Conservation (phyloP, 768 basidiomycete genomes). For the Gelatoporia subvermispora region DNA sequence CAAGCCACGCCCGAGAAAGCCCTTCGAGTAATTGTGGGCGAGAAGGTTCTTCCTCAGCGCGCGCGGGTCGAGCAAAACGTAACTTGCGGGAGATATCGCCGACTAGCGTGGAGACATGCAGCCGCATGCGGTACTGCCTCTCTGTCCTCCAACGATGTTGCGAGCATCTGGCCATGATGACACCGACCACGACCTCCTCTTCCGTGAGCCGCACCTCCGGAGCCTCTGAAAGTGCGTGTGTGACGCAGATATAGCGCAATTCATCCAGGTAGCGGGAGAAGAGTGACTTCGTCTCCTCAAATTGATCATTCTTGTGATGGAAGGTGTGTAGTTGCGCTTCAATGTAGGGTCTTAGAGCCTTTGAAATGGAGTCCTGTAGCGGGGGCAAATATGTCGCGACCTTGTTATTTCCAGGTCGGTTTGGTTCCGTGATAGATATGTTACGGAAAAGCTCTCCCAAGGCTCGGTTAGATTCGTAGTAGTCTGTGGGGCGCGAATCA, state of each 20-base stretch:
- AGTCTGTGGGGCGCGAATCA: conserved; percentile 51
- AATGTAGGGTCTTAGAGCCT: conserved; percentile 18
- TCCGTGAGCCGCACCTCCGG: conserved; percentile 56
- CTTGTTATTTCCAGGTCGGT: conserved; percentile 12
- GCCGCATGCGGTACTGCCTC: conserved; percentile 57
- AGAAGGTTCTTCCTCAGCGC: conserved; percentile 7
- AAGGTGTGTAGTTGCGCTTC: conserved; percentile 16
- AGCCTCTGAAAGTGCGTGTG: conserved; percentile 58
- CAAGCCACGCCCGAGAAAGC: conserved; percentile 56
- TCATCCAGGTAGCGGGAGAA: conserved; percentile 59
- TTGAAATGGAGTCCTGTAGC: conserved; percentile 21
- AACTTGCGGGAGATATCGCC: conserved; percentile 41
- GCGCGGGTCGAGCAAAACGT: conserved; percentile 3
- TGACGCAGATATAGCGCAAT: conserved; percentile 63
- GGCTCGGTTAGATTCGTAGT: conserved; percentile 67
- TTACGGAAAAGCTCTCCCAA: conserved; percentile 69
- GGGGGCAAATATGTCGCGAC: conserved; percentile 4
- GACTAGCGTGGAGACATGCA: conserved; percentile 50
- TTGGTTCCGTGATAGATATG: conserved; percentile 42
- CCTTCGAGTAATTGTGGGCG: conserved; percentile 19
- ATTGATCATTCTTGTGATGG: conserved; percentile 14
- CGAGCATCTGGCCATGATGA: conserved; percentile 66
- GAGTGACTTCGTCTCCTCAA: conserved; percentile 29
- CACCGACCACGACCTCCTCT: conserved; percentile 70
- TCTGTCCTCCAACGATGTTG: conserved; percentile 57